Percentiles rank a stretch among this genome's conserved stretches.
Evolutionary conservation across 352 stramenopile species (phyloP).

Genomic region (Phytophthora constricta): DNA sequence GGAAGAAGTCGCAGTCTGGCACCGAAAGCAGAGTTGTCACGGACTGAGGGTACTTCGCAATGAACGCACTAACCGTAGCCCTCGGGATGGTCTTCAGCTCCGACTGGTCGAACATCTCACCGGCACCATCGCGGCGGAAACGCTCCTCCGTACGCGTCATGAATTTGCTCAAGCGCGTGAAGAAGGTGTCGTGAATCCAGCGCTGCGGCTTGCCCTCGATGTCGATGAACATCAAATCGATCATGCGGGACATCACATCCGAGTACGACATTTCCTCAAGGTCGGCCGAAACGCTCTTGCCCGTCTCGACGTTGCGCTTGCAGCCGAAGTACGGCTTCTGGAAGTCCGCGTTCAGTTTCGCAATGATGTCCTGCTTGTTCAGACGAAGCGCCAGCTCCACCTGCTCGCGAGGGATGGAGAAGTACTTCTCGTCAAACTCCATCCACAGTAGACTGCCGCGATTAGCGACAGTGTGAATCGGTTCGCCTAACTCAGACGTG

Average conservation of each 20-base stretch:
- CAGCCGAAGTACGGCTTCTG: conserved; percentile 91
- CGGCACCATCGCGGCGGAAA: conserved; percentile 51
- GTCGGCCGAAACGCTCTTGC: conserved; percentile 49
- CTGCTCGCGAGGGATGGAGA: conserved; percentile 75
- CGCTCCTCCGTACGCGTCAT: conserved; percentile 71
- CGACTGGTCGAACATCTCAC: conserved; percentile 49
- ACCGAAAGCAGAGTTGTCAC: conserved; percentile 70
- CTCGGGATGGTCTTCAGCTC: conserved; percentile 52
- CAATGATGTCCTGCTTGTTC: conserved; percentile 82
- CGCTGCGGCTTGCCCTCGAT: conserved; percentile 54
- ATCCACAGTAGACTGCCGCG: conserved; percentile 79
- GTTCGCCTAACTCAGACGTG: conserved; percentile 84
- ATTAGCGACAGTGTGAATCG: conserved; percentile 88
- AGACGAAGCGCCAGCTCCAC: conserved; percentile 66
- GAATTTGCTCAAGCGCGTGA: conserved; percentile 76
- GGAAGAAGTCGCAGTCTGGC: conserved; percentile 83
- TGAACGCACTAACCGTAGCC: conserved; percentile 52
- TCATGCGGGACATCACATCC: conserved; percentile 76
- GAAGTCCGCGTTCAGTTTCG: conserved; percentile 85
- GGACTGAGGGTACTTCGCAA: conserved; percentile 56
- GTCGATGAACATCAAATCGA: conserved; percentile 83
- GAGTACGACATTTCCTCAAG: conserved; percentile 89
- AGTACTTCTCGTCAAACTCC: conserved; percentile 90
- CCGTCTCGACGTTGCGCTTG: conserved; percentile 49
- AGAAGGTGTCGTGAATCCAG: conserved; percentile 81